phyloP scores from a whole-genome alignment of 495 filamentous ascomycete species.

The Penicillium waksmanii region DNA sequence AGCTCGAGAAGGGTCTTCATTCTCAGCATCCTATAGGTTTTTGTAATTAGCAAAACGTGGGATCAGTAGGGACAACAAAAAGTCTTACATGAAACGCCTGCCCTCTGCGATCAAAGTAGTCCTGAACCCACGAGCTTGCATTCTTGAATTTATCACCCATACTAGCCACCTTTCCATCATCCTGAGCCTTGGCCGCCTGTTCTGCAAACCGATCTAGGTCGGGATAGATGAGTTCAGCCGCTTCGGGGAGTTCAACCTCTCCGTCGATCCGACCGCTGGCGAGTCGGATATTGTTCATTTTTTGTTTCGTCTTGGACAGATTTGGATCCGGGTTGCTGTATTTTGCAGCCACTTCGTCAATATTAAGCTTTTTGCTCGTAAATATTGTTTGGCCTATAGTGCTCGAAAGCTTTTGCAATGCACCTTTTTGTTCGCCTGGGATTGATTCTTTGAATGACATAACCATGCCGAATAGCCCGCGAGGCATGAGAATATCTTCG shows the following conservation, averaged over 20 bases:
- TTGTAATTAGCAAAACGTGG: not conserved
- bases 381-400: conserved; percentile 17
- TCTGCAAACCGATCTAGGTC: conserved; percentile 15
- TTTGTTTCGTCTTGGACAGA: conserved; percentile 8
- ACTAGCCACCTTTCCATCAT: conserved; percentile 6
- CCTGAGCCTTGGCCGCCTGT: not conserved
- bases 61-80: too few species aligned
- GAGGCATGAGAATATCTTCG: conserved; percentile 57
- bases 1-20: conserved; percentile 12
- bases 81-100: conserved; percentile 14
- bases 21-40: conserved; percentile 12
- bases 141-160: conserved; percentile 10
- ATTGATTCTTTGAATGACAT: conserved; percentile 40
- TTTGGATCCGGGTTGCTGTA: conserved; percentile 17
- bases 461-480: conserved; percentile 57
- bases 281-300: conserved; percentile 12
- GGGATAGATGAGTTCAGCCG: conserved; percentile 21
- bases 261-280: conserved; percentile 13
- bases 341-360: conserved; percentile 10
- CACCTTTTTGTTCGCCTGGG: conserved; percentile 10
- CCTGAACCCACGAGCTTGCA: conserved; percentile 15
- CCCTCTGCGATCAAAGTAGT: conserved; percentile 16
- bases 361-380: conserved; percentile 15
- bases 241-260: conserved; percentile 17
- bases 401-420: conserved; percentile 5